Evolutionary conservation across 305 asterid species (phyloP), one percentile per base, ranked within the genome.

Genomic region (Fraxinus nigra): DNA sequence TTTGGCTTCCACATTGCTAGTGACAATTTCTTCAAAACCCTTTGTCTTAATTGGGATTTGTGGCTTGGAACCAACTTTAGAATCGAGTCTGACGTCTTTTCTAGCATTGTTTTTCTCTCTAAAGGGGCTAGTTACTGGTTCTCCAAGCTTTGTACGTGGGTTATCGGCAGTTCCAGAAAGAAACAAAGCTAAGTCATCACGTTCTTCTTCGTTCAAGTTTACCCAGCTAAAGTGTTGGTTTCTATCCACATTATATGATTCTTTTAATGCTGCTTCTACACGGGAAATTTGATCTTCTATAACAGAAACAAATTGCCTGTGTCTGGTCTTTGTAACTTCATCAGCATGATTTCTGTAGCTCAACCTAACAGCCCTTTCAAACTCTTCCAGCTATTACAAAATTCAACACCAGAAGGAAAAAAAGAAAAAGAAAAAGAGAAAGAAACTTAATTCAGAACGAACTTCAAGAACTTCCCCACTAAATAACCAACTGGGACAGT

Each of bases 181-280:
- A 89, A 94, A 94, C 72, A 82, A 83, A 54, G 97, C 95, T 11
- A 92, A 88, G 82, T 92, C 98, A 34, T 93, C 89, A 34, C 93
- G 75, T 85, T 94, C 97, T 40, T 90, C 89, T 83, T 89, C 87
- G 78, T 94, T 92, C 85, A 94, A 89, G 80, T 85, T 88, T 38
- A 94, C 92, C 98, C 97, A 93, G 63, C 87, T 89, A 81, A 94
- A 86, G 6, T 90, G 87, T 85, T 89, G 88, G 87, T 90, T 92
- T 37, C 92, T 89, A 74, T 93, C 92, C 78, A 82, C 82, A 54
- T 79, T 91, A 80, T 93, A 75, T 83, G 72, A 87, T 81, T 91
- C 95, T 84, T 82, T 91, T 82, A 94, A 24, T 32, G 92, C 87
- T 51, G 78, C 87, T 84, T 93, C 95, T 22, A 89, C 93, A n/a